Conservation (phyloP, 345 rosid genomes). For the Pugionium cornutum region DNA sequence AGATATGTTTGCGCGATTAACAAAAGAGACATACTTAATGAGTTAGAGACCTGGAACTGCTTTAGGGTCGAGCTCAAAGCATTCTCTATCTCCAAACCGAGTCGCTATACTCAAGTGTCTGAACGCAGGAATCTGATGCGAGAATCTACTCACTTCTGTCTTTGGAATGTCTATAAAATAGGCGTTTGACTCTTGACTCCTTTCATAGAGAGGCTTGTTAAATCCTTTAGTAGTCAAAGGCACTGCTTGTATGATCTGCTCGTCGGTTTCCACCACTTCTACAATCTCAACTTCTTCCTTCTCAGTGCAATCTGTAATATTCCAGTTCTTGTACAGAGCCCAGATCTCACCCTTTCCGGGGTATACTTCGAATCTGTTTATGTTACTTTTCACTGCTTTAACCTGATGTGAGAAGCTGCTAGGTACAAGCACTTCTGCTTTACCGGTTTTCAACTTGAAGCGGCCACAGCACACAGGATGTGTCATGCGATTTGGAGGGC, state of each 20-base stretch:
- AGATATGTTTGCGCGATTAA: neutral
- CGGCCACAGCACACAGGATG: constrained; percentile 48
- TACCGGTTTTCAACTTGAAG: constrained; percentile 45
- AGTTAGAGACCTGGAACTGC: constrained; percentile 40
- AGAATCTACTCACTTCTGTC: constrained; percentile 47
- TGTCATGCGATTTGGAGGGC: constrained; percentile 13
- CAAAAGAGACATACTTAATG: neutral
- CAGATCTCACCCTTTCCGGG: constrained; percentile 59
- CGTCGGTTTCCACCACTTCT: constrained; percentile 47
- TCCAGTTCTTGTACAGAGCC: constrained; percentile 53
- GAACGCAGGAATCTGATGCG: constrained; percentile 59
- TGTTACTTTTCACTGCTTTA: constrained; percentile 30
- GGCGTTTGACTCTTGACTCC: constrained; percentile 39
- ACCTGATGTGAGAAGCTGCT: constrained; percentile 52
- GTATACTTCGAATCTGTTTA: constrained; percentile 38
- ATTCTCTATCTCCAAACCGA: constrained; percentile 10
- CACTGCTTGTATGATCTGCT: constrained; percentile 32
- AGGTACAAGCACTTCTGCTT: constrained; percentile 30
- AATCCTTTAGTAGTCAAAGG: constrained; percentile 35
- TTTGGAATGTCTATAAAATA: constrained; percentile 37
- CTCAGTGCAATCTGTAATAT: constrained; percentile 22
- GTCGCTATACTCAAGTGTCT: constrained; percentile 31
- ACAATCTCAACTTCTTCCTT: constrained; percentile 47
- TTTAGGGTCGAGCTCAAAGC: constrained; percentile 53
- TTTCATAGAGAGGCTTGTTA: constrained; percentile 38